Base-by-base conservation (phyloP, 495 filamentous ascomycete genomes). In the Hypoxylon lenormandii region DNA sequence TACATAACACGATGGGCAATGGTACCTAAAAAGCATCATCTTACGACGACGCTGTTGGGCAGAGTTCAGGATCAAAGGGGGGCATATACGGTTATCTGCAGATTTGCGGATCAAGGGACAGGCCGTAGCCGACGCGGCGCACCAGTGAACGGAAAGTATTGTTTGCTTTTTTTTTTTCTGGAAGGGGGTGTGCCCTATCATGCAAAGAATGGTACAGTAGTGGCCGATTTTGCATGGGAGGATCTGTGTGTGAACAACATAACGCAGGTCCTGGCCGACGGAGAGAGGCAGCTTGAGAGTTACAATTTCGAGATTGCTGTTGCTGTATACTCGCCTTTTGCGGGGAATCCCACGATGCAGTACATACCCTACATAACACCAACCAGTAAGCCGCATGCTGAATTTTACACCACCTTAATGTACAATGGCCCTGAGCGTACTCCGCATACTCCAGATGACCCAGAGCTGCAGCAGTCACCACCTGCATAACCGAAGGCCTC, bases 401-500 rank as follows among this genome's bases (percentile, higher is more conserved):
- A 70, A 62, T 66, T 51, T 33, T 33, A 33, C 30, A 33, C 30
- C 30, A 33, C 30, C 30, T 33, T 28, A 28, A 33, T 33, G 30
- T 33, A 33, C 51, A 64, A 37, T 61, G 57, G 54, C 62, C 68
- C 68, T 63, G 62, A 66, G 62, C 68, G 62, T 18, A 62, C 68
- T 71, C 68, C 68, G 68, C 68, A 71, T 66, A 56, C 53, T 33
- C 30, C 30, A 33, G 30, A 33, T 60, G 30, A 62, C 69, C 59
- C 62, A 64, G 54, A 55, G 42, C 61, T 72, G 72, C 65, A 64
- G 60, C 67, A 66, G 57, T 68, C 65, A 68, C 59, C 56, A 72
- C 75, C 72, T 77, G 77, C 77, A 79, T 76, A 76, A 67, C 74
- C 75, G 75, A 77, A 69, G 77, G 77, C 72, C 77, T 76, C 74